phyloP scores from a whole-genome alignment of 352 stramenopile genomes.

The Peronospora belbahrii region DNA sequence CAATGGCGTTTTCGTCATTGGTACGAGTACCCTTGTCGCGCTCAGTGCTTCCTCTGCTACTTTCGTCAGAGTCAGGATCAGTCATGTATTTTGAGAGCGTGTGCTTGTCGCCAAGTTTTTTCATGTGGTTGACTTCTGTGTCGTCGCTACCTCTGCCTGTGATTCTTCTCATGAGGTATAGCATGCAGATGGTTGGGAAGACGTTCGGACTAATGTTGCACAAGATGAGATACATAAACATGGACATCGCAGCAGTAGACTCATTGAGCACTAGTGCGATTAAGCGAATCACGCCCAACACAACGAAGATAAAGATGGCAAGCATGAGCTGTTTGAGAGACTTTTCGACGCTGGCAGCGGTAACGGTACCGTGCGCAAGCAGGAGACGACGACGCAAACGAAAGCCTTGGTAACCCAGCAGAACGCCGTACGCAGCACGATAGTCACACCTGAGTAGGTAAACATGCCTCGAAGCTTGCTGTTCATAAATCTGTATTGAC shows the following conservation, averaged over 20 bases:
- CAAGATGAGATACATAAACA: slow-evolving; percentile 62
- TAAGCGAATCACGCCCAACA: slow-evolving; percentile 64
- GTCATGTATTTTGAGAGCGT: slow-evolving; percentile 63
- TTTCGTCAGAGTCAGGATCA: slow-evolving; percentile 31
- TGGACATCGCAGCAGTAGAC: slow-evolving; percentile 37
- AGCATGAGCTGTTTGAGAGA: slow-evolving; percentile 78
- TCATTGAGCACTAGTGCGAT: slow-evolving; percentile 52
- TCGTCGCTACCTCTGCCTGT: slow-evolving; percentile 19
- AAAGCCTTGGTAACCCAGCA: slow-evolving; percentile 70
- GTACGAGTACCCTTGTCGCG: slow-evolving; percentile 12
- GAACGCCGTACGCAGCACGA: slow-evolving; percentile 61
- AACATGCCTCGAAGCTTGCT: slow-evolving; percentile 43
- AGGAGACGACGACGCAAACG: slow-evolving; percentile 62
- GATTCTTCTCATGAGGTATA: slow-evolving; percentile 82
- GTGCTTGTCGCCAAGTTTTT: slow-evolving; percentile 14
- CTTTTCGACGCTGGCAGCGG: slow-evolving; percentile 60
- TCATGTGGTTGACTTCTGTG: slow-evolving; percentile 13
- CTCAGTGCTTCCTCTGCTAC: slow-evolving; percentile 20
- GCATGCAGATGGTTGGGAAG: slow-evolving; percentile 84
- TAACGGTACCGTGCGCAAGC: slow-evolving; percentile 60
- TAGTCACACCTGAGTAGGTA: slow-evolving; percentile 45
- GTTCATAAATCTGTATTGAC: slow-evolving; percentile 59
- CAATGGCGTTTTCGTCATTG: slow-evolving; percentile 13
- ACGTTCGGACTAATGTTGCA: slow-evolving; percentile 76
- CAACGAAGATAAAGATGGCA: slow-evolving; percentile 71